Base-by-base conservation (phyloP, 768 basidiomycete genomes). In the Ramaria sp. region DNA sequence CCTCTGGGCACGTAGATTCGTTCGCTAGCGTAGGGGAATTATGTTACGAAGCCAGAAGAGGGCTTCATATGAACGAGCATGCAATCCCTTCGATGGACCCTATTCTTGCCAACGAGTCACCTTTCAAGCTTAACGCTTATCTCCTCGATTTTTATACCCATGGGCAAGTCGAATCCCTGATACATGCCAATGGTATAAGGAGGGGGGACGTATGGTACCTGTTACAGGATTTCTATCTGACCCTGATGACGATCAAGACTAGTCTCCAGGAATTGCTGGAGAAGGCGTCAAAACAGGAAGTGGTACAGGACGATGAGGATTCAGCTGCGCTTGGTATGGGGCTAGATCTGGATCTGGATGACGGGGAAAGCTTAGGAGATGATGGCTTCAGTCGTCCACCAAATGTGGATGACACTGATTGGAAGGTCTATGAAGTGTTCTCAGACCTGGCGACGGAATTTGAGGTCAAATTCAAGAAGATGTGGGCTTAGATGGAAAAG, bases 91-190 rank as follows among this genome's bases (percentile, higher is more conserved):
- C 79, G 1, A 62, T 84, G 61, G 59, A 56, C 38, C 62, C 34
- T 27, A 57, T 34, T 20, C 55, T 43, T 9, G 61, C 59, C 2
- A 59, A 62, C 47, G 32, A 34, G 1, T 59, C 62, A 1, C 22
- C 61, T 3, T 65, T 66, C 42, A 67, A 66, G 8, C 69, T 84
- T 43, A 85, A 86, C 56, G 83, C 81, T 0, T 84, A 84, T 60
- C 63, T 86, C 15, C 67, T 77, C 42, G 85, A 88, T 61, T 88
- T 85, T 65, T 85, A 76, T 61, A 73, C 63, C 0, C 85, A 87
- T 55, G 85, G 84, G 0, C 81, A 82, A 61, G 66, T 69, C 6
- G 61, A 65, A 1, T 68, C 78, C 1, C 63, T 85, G 32, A 69
- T 67, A 10, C 58, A 58, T 0, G 78, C 79, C 4, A 84, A 85